Evolutionary conservation across 2,329 filamentous ascomycete genomes (phyloP), one percentile per base, ranked within the genome.

Genomic region (Cladosporium sp.): DNA sequence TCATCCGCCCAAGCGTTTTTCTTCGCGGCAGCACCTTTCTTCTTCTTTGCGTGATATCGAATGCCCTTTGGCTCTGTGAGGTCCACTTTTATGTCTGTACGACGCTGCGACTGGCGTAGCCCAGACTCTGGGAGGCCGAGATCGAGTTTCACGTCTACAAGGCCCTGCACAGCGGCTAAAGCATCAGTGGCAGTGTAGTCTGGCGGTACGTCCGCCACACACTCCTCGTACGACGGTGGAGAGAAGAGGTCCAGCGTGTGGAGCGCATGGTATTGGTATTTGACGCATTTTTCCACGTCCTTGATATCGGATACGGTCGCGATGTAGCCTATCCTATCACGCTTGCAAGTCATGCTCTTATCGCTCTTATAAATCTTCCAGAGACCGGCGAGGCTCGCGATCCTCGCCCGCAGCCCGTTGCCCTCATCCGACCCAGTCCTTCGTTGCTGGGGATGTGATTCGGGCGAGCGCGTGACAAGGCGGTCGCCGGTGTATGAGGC

Each of bases 41-140:
- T 80, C 68, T 82, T 82, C 66, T 80, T 78, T 35, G 81, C 82
- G 72, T 89, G 83, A 61, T 81, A 75, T 40, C 77, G 78, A 67
- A 82, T 71, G 37, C 80, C 77, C 82, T 86, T 58, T 81, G 84
- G 50, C 29, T 82, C 85, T 26, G 80, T 79, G 66, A 90, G 86
- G 72, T 91, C 88, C 60, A 91, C 78, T 33, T 80, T 77, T 23
- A 67, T 67, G 35, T 71, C 60, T 79, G 73, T 46, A 23, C 61
- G 60, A 14, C 60, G 60, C 37, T 56, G 31, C 46, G 78, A 40
- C 31, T 58, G 55, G 55, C 40, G 60, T 31, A 28, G 28, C 23
- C 33, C 29, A 2, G 50, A 14, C 16, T 56, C 12, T 23, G 49
- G 33, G n/a, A 44, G 11, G 37, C 35, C 50, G 11, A 52, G 44